Evolutionary conservation across 73 alveolate genomes (phyloP).

Genomic region (Paramecium biaurelia): DNA sequence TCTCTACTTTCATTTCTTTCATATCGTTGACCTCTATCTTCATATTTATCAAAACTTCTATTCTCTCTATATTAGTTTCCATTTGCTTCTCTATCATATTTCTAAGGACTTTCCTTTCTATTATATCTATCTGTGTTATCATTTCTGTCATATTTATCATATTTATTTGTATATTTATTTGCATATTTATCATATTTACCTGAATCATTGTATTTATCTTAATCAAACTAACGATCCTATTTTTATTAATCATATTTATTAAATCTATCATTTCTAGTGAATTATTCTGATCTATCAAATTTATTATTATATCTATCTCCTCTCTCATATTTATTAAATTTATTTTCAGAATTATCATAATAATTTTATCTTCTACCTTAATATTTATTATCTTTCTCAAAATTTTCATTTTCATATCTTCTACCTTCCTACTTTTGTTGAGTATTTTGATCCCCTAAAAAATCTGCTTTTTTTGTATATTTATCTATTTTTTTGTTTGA

Average conservation of each 20-base stretch:
- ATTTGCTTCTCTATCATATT: background rate
- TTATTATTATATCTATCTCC: background rate
- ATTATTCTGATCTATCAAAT: background rate
- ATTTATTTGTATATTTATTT: background rate
- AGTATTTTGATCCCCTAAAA: background rate
- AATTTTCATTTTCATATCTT: background rate
- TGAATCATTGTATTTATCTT: background rate
- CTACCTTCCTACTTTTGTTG: background rate
- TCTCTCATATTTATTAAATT: background rate
- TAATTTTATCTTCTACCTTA: background rate
- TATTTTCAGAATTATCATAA: background rate
- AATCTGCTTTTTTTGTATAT: background rate
- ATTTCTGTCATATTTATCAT: background rate
- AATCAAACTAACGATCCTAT: background rate
- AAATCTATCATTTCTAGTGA: background rate
- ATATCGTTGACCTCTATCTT: background rate
- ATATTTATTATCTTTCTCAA: background rate
- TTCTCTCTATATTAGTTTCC: background rate
- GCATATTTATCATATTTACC: background rate
- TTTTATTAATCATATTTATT: background rate
- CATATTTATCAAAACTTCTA: background rate
- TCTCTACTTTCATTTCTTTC: background rate
- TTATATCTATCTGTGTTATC: background rate
- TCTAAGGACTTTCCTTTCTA: background rate
- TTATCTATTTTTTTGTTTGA: background rate